Base-by-base conservation (phyloP, 768 basidiomycete genomes). In the Suillus brevipes region DNA sequence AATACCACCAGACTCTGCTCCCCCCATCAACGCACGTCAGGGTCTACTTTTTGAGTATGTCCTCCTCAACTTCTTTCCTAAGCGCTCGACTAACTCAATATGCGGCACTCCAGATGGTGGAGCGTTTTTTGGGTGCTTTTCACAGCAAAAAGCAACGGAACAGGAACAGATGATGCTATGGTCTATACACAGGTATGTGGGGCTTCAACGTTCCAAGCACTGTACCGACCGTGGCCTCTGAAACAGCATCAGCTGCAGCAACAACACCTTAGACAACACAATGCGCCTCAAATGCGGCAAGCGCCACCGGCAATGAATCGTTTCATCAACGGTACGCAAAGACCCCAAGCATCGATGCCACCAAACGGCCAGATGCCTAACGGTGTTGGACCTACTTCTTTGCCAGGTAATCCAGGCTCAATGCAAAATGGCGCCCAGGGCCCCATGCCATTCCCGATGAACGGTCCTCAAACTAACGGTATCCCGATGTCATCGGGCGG, bases 71-170 rank as follows among this genome's bases (percentile, higher is more conserved):
- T 43, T 55, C 31, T 58, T n/a, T 10, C 25, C 12, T 7, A 47
- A 40, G 13, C 64, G 64, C 43, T 61, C 52, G 52, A 40, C 56
- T 53, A 6, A 59, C 47, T 38, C 66, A 49, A 58, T 70, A 40
- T 50, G 34, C 61, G 52, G 28, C 34, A 49, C 43, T 63, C 37
- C 68, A 92, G 91, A 74, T 94, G 92, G 92, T 94, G 92, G 92
- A 90, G 87, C 69, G 92, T 94, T 28, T 94, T 94, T 71, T 94
- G 92, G 92, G 88, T 92, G 0, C 79, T 93, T 18, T 94, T 93
- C 73, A 87, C 87, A 14, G 90, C 91, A 55, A 93, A 93, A 77
- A 90, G 88, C 67, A 89, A 83, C 58, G 85, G 85, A 37, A 74
- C 72, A 10, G 88, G 86, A 23, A 73, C 86, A n/a, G 90, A 91